Conservation (phyloP, 2,329 filamentous ascomycete species). For the Claviceps sp. region DNA sequence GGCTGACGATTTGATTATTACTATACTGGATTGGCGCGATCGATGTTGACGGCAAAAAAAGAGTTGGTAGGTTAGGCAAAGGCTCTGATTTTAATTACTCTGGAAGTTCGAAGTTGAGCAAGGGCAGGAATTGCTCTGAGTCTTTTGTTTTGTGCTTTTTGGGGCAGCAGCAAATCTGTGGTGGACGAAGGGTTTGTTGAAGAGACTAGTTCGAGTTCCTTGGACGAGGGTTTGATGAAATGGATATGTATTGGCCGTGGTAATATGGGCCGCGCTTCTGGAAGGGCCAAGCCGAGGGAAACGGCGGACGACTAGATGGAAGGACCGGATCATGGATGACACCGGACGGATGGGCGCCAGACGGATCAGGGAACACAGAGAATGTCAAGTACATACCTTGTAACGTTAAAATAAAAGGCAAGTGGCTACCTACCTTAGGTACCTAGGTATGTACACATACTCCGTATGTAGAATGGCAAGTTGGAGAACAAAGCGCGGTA, state of each 20-base stretch:
- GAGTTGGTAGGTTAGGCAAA: too few species aligned
- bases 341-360: background rate
- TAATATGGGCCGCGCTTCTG: slow-evolving; percentile 4
- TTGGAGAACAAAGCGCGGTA: too few species aligned
- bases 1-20: too few species aligned
- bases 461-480: background rate
- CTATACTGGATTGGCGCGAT: too few species aligned
- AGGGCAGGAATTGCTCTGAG: too few species aligned
- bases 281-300: background rate
- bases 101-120: too few species aligned
- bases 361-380: slow-evolving; percentile 7
- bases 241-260: slow-evolving; percentile 3
- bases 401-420: background rate
- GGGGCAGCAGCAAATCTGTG: too few species aligned
- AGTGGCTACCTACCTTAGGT: background rate
- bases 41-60: background rate
- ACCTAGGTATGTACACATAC: background rate
- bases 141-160: too few species aligned
- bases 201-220: background rate
- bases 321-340: too few species aligned
- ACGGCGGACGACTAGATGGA: background rate
- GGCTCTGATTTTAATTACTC: too few species aligned
- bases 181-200: background rate
- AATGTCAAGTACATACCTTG: too few species aligned
- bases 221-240: background rate